Base-by-base conservation (phyloP, 2,329 filamentous ascomycete species). In the Dendryphion nanum region DNA sequence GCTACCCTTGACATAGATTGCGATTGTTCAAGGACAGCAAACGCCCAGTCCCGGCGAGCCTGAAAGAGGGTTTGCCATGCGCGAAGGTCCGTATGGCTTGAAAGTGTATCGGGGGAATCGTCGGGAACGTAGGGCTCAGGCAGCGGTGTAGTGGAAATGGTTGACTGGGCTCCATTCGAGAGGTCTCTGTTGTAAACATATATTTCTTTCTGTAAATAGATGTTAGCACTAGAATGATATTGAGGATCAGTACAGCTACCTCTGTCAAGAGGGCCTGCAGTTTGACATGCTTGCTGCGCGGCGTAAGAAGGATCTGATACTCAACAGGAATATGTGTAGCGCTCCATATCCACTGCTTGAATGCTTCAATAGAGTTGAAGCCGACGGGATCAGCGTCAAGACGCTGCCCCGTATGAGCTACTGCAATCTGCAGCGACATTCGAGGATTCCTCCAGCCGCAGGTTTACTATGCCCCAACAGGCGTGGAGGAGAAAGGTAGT, bases 11-110 rank as follows among this genome's bases (percentile, higher is more conserved):
- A 80, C 71, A 89, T 83, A 34, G 71, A 71, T 34, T 74, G 74
- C 52, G 87, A 91, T 50, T 84, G 82, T 18, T 83, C 79, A 5
- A 85, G 76, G 21, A 94, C 69, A 26, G 74, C 75, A 37, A 83
- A 69, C 0, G 89, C 86, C 93, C 93, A 98, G 50, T 78, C 76
- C 53, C 84, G 81, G 42, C 93, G 83, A 41, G 83, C 78, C 63
- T 83, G 85, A 72, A 93, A 96, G 16, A 97, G 74, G 30, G 83
- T 80, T 61, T 89, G 86, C 91, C 93, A 98, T 79, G 89, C 84
- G 55, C 83, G 76, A 38, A 96, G 74, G 45, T 89, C 84, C 44
- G 85, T 87, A 45, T 88, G 83, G 57, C 90, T 82, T 30, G 83
- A 76, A 51, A 95, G 85, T 29, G 82, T 85, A 64, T 95, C 89